phyloP scores from a whole-genome alignment of 164 flowering plant species.

The Pachysandra terminalis region DNA sequence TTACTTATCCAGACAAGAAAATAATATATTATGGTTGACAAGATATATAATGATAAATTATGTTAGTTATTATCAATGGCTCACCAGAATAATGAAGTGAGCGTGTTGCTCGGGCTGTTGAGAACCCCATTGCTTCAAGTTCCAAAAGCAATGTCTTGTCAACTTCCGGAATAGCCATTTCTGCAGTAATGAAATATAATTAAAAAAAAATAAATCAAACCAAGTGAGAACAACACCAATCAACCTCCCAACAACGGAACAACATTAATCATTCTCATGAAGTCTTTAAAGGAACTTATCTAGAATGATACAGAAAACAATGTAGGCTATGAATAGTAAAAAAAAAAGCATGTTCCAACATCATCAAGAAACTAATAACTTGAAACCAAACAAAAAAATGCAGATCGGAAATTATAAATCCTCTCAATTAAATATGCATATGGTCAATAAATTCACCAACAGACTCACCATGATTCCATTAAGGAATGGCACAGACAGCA shows the following conservation, averaged over 20 bases:
- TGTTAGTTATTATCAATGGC: slow-evolving; percentile 1
- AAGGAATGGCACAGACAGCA: background rate
- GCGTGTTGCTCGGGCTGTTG: slow-evolving; percentile 73
- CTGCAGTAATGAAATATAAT: slow-evolving; percentile 25
- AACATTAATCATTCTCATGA: background rate
- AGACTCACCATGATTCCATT: background rate
- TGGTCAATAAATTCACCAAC: background rate
- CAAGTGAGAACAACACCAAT: slow-evolving; percentile 1
- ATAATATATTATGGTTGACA: background rate
- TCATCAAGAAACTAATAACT: background rate
- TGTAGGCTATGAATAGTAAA: too few relatives aligned
- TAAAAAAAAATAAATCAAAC: slow-evolving; percentile 1
- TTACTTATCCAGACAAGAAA: too few relatives aligned
- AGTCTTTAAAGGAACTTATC: too few relatives aligned
- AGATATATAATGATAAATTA: background rate
- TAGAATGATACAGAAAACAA: too few relatives aligned
- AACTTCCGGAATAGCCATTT: slow-evolving; percentile 94
- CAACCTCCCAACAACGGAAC: background rate
- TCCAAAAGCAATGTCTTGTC: slow-evolving; percentile 67
- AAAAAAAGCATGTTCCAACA: background rate
- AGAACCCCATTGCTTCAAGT: slow-evolving; percentile 88
- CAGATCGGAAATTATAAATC: background rate
- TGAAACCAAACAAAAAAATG: background rate
- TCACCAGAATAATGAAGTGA: slow-evolving; percentile 92
- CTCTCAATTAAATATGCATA: background rate